Evolutionary conservation across 306 rosid genomes (phyloP).

Genomic region (Oxytropis ochrocephala): DNA sequence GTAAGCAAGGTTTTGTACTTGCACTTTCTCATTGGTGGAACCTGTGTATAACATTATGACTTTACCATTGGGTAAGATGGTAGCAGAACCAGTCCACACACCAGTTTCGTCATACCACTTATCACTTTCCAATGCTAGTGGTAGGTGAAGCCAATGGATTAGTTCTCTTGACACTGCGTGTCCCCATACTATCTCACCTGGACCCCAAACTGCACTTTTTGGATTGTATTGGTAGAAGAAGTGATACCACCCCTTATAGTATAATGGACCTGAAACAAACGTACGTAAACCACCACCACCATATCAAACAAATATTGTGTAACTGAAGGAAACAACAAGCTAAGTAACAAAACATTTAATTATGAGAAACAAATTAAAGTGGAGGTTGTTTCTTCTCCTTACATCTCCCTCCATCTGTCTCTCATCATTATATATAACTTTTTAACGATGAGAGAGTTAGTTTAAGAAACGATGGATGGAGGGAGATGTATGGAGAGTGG

Average conservation of each 20-base stretch:
- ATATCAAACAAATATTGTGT: no score
- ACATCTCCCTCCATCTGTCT: no score
- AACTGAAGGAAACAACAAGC: no score
- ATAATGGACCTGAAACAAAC: conserved; percentile 57
- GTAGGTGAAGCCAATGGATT: conserved; percentile 88
- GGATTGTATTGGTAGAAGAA: conserved; percentile 81
- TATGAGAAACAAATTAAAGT: no score
- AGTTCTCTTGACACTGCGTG: conserved; percentile 81
- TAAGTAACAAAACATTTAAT: no score
- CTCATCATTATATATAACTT: no score
- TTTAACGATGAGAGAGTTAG: no score
- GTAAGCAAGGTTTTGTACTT: conserved; percentile 75
- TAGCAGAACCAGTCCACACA: conserved; percentile 91
- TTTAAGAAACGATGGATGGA: no score
- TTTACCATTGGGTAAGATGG: conserved; percentile 52
- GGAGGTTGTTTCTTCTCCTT: no score
- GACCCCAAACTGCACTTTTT: conserved; percentile 71
- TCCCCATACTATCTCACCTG: conserved; percentile 62
- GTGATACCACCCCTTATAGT: conserved; percentile 89
- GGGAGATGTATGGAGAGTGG: no score
- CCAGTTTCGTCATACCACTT: conserved; percentile 76
- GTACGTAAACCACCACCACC: no score
- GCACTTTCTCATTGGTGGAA: conserved; percentile 61
- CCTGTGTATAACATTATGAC: conserved; percentile 85
- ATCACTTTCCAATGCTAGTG: conserved; percentile 68